Percentiles rank a stretch among this genome's conserved stretches.
These are phyloP conservation scores for Gnaphalium uliginosum DNA, from an alignment of 129 eudicot species.

Conservation along the genomic window DNA sequence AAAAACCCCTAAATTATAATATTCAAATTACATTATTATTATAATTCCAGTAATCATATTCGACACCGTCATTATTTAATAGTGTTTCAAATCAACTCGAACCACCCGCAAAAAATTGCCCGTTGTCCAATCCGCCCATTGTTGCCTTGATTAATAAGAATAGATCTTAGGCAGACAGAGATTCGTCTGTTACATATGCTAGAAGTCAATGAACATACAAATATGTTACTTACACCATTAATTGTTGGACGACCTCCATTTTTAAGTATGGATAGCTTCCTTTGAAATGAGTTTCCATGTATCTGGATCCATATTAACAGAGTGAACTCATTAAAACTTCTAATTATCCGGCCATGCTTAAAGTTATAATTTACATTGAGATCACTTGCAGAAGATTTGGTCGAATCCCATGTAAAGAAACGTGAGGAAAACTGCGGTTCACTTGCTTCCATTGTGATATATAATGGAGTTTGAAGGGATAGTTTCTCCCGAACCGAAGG, in stretches of 20 bases:
- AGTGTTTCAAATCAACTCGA: no score
- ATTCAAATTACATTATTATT: no score
- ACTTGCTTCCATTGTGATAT: conserved; percentile 70
- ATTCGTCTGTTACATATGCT: background rate
- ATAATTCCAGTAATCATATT: no score
- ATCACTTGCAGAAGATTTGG: conserved; percentile 67
- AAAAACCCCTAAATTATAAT: no score
- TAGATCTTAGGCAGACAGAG: no score
- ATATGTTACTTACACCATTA: conserved; percentile 52
- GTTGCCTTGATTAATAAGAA: background rate
- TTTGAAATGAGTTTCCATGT: conserved; percentile 92
- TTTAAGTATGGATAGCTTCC: conserved; percentile 71
- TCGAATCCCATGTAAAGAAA: conserved; percentile 86
- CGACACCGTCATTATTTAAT: no score
- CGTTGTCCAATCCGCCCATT: no score
- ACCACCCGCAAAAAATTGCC: no score
- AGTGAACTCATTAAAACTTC: background rate
- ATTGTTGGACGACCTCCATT: conserved; percentile 60
- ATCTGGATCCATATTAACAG: conserved; percentile 48
- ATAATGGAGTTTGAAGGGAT: conserved; percentile 67
- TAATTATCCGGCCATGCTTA: background rate
- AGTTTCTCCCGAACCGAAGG: conserved; percentile 64
- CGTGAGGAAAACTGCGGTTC: conserved; percentile 94
- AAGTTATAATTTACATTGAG: conserved; percentile 1
- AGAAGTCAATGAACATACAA: background rate